Base-by-base conservation (phyloP, 2,329 filamentous ascomycete genomes). In the Onygena corvina region DNA sequence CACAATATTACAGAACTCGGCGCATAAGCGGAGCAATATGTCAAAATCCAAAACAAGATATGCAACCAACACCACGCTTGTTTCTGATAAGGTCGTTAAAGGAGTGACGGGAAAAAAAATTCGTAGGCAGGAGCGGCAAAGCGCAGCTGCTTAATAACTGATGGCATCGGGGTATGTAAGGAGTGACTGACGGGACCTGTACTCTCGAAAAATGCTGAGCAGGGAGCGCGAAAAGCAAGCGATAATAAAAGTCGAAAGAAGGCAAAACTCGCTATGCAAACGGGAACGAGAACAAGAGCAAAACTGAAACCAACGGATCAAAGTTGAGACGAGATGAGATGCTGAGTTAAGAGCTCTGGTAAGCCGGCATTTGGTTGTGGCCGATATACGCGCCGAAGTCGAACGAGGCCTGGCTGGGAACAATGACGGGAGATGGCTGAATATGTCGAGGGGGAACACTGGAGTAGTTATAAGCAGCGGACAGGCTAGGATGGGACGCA, bases 361-460 rank as follows among this genome's bases (percentile, higher is more conserved):
- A 53, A 3, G 59, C 50, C 12, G 59, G 61, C 12, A 61, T 56
- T 2, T 63, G 55, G 47, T 58, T 51, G 11, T 58, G 50, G 38
- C 59, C 55, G 25, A 61, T 54, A 27, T 64, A 61, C 6, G 56
- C 48, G 34, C 63, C 62, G 52, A 66, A 61, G 4, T 71, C 66
- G 66, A 68, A 71, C 2, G 63, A 59, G 25, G 56, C 48, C 21
- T 67, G 61, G 11, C 36, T 49, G 23, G 44, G 48, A 20, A 50
- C 36, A 16, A 53, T 33, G 18, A 49, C 40, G 8, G 51, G 51
- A 21, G 51, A 59, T 57, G 3, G 67, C 57, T n/a, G 62, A 59
- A 35, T 59, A 53, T 52, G 65, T 57, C 7, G 58, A 52, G 27
- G 62, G n/a, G 21, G 8, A 9, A 46, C 3, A 18, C 29, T 58